phyloP scores from a whole-genome alignment of 192 early-diverging fungal genomes.

The Gamsiella multidivaricata region DNA sequence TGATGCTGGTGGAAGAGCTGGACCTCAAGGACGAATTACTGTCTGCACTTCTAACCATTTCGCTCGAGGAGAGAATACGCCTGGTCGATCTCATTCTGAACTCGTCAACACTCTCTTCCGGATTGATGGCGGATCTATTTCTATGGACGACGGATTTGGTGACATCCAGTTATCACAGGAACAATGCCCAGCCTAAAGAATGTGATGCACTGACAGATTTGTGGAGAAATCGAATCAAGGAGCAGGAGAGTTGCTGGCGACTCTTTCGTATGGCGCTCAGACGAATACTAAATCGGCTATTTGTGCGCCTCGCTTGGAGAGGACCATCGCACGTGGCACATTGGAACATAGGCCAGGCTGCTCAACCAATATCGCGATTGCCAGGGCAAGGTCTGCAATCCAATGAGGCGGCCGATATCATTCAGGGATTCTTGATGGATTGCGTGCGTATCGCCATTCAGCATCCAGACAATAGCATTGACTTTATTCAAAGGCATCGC shows the following conservation, averaged over 20 bases:
- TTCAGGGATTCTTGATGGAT: neutral
- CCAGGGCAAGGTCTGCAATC: neutral
- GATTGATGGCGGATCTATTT: slow-evolving; percentile 9
- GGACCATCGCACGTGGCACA: neutral
- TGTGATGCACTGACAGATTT: neutral
- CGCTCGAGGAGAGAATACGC: slow-evolving; percentile 6
- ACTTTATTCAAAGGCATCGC: neutral
- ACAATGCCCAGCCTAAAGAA: neutral
- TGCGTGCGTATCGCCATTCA: neutral
- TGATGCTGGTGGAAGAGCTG: slow-evolving; percentile 6
- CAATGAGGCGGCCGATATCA: neutral
- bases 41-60: neutral
- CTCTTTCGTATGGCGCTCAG: slow-evolving; percentile 1
- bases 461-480: neutral
- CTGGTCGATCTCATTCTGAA: slow-evolving; percentile 2
- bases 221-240: slow-evolving; percentile 1
- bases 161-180: neutral
- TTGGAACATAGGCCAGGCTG: neutral
- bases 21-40: slow-evolving; percentile 9
- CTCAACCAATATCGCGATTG: no score
- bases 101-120: neutral
- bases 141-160: slow-evolving; percentile 17
- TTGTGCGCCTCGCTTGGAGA: neutral
- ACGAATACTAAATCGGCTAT: slow-evolving; percentile 1
- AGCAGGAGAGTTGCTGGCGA: neutral